Conservation (phyloP, 768 basidiomycete species). For the Vishniacozyma victoriae region DNA sequence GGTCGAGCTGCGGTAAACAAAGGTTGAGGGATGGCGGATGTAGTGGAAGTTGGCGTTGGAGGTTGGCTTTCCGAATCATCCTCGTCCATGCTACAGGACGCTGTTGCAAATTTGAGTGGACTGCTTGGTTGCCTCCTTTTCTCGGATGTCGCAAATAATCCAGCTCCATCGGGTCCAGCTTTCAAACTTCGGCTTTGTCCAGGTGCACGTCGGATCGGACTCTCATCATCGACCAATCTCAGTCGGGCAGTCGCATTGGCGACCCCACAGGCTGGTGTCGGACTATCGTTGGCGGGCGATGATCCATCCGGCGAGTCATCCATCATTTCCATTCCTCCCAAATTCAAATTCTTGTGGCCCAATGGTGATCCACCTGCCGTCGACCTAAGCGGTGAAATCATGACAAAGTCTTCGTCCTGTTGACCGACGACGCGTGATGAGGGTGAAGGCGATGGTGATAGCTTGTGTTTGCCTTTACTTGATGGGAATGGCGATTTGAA, state of each 20-base stretch:
- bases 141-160: constrained; percentile 4
- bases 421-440: constrained; percentile 2
- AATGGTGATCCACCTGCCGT: constrained; percentile 1
- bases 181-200: constrained; percentile 29
- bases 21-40: constrained; percentile 29
- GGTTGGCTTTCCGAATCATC: constrained; percentile 25
- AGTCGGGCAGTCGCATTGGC: constrained; percentile 30
- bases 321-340: constrained; percentile 4
- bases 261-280: constrained; percentile 37
- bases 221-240: constrained; percentile 36
- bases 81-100: constrained; percentile 3
- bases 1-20: constrained; percentile 31
- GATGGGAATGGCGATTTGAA: constrained; percentile 24
- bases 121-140: constrained; percentile 12
- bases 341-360: constrained; percentile 4
- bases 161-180: constrained; percentile 1
- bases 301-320: constrained; percentile 10
- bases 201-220: constrained; percentile 31
- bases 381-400: constrained; percentile 35
- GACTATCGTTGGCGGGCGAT: constrained; percentile 31
- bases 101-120: constrained; percentile 29
- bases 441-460: constrained; percentile 39
- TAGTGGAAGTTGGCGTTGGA: constrained; percentile 18
- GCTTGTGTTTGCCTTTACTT: constrained; percentile 34
- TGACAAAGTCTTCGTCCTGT: constrained; percentile 40